Evolutionary conservation across 192 early-diverging fungal genomes (phyloP).

Genomic region (Backusella luteola): DNA sequence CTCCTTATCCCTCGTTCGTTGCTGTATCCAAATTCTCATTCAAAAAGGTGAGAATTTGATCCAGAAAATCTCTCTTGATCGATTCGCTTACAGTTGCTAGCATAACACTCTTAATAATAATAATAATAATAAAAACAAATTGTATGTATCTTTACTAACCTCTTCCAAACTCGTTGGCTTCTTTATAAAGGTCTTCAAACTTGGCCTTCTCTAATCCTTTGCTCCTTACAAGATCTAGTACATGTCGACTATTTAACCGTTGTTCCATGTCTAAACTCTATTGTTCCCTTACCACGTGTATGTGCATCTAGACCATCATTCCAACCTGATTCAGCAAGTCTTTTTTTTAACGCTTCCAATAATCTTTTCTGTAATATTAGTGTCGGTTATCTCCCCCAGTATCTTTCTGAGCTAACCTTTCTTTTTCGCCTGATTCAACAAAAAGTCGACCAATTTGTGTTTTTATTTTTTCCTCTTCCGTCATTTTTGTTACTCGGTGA

Average conservation of each 20-base stretch:
- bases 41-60: slow-evolving; percentile 25
- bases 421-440: slow-evolving; percentile 32
- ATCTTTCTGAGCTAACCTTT: slow-evolving; percentile 4
- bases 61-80: slow-evolving; percentile 33
- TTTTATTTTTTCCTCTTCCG: slow-evolving; percentile 21
- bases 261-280: neutral
- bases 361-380: neutral
- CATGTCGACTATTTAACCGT: neutral
- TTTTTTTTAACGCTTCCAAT: slow-evolving; percentile 15
- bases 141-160: neutral
- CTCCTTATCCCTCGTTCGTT: neutral
- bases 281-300: slow-evolving; percentile 18
- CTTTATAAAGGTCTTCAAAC: slow-evolving; percentile 16
- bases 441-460: slow-evolving; percentile 21
- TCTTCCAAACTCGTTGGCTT: slow-evolving; percentile 24
- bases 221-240: slow-evolving; percentile 18
- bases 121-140: too few species aligned
- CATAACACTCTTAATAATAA: too few species aligned
- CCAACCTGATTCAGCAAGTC: slow-evolving; percentile 32
- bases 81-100: slow-evolving; percentile 29
- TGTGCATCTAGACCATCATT: slow-evolving; percentile 33
- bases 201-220: slow-evolving; percentile 19
- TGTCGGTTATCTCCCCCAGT: neutral
- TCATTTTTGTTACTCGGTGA: neutral
- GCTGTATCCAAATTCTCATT: slow-evolving; percentile 22